These are phyloP conservation scores for Sechiopsis laciniata DNA, from an alignment of 306 rosid species.

Conservation along the genomic window DNA sequence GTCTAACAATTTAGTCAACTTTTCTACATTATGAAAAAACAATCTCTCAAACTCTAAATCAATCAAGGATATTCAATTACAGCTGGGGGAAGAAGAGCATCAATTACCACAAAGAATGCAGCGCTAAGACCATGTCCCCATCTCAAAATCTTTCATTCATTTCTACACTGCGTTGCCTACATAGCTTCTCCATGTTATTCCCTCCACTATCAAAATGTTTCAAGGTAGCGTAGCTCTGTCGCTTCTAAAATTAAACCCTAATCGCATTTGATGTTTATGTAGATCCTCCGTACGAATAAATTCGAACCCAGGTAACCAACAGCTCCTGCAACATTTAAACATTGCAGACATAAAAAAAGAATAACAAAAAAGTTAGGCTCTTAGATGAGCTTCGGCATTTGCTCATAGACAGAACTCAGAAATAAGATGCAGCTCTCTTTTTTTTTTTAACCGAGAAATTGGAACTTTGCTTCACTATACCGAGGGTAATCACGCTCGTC, in stretches of 20 bases:
- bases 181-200: conserved; percentile 16
- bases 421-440: not conserved
- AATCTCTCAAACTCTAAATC: conserved; percentile 67
- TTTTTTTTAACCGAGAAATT: no score
- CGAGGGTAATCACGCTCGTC: no score
- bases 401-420: not conserved
- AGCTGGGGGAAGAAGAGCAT: conserved; percentile 45
- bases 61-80: conserved; percentile 54
- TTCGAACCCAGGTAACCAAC: conserved; percentile 95
- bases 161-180: conserved; percentile 19
- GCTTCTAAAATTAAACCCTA: conserved; percentile 25
- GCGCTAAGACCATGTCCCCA: conserved; percentile 18
- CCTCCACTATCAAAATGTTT: conserved; percentile 17
- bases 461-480: no score
- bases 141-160: conserved; percentile 17
- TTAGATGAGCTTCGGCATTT: not conserved
- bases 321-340: conserved; percentile 56
- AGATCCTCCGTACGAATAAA: conserved; percentile 98
- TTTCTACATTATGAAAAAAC: conserved; percentile 48
- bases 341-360: not conserved
- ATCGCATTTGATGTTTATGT: conserved; percentile 98
- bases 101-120: conserved; percentile 2
- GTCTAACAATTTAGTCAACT: conserved; percentile 53
- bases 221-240: not conserved
- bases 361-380: not conserved